Conservation (phyloP, 805 yeast genomes). For the Clavispora asparagi region DNA sequence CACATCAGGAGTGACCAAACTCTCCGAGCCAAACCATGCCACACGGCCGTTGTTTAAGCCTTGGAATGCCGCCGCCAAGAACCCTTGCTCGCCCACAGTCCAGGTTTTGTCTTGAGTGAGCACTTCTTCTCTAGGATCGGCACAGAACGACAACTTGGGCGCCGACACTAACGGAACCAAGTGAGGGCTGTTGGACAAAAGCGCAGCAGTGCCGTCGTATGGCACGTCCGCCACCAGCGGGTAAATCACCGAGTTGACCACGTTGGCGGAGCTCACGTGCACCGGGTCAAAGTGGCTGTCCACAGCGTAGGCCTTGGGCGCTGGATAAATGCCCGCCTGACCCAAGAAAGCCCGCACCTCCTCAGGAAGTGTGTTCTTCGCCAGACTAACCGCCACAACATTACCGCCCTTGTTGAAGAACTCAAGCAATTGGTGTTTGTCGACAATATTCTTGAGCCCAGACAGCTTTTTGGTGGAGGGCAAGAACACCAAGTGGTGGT, state of each 20-base stretch:
- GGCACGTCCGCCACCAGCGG: slow-evolving; percentile 9
- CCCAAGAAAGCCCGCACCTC: slow-evolving; percentile 57
- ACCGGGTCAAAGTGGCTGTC: slow-evolving; percentile 57
- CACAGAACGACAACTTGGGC: slow-evolving; percentile 58
- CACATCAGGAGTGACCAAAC: slow-evolving; percentile 38
- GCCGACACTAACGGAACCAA: slow-evolving; percentile 69
- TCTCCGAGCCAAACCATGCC: slow-evolving; percentile 72
- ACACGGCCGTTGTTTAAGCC: slow-evolving; percentile 72
- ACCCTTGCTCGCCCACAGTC: slow-evolving; percentile 80
- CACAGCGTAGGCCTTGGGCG: slow-evolving; percentile 65
- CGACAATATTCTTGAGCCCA: slow-evolving; percentile 27
- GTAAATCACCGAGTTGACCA: slow-evolving; percentile 19
- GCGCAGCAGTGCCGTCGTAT: slow-evolving; percentile 58
- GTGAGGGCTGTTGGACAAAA: slow-evolving; percentile 62
- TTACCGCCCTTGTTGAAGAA: slow-evolving; percentile 72
- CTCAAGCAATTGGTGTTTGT: slow-evolving; percentile 43
- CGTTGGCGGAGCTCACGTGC: slow-evolving; percentile 28
- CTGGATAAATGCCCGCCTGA: slow-evolving; percentile 78
- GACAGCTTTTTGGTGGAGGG: slow-evolving; percentile 32
- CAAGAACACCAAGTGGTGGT: slow-evolving; percentile 28
- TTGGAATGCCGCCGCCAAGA: slow-evolving; percentile 71
- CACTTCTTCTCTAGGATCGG: slow-evolving; percentile 38
- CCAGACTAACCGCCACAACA: slow-evolving; percentile 56
- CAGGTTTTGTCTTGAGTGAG: slow-evolving; percentile 50
- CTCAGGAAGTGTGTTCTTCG: slow-evolving; percentile 31